phyloP scores from a whole-genome alignment of 805 yeast genomes.

The Phaffomyces antillensis region DNA sequence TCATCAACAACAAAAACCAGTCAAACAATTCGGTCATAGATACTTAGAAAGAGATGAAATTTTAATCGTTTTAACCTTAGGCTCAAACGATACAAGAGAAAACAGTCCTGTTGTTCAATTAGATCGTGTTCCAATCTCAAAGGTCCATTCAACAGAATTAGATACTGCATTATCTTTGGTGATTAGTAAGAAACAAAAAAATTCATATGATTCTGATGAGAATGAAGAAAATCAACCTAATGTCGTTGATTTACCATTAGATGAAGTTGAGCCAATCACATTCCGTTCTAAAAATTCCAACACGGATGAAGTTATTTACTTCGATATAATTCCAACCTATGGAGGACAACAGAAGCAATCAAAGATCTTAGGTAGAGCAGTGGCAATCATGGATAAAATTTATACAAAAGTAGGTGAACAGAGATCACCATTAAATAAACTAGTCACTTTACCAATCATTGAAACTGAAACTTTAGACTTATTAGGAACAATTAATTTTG shows the following conservation, averaged over 20 bases:
- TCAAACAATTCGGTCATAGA: slow-evolving; percentile 82
- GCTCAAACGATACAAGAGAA: slow-evolving; percentile 74
- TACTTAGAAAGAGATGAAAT: slow-evolving; percentile 56
- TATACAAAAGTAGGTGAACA: slow-evolving; percentile 63
- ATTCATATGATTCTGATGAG: neutral
- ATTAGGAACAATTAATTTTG: slow-evolving; percentile 73
- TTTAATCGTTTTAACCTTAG: slow-evolving; percentile 73
- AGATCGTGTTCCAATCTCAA: slow-evolving; percentile 67
- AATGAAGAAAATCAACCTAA: slow-evolving; percentile 38
- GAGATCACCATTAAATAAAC: slow-evolving; percentile 58
- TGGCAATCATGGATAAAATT: slow-evolving; percentile 57
- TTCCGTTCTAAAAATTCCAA: slow-evolving; percentile 52
- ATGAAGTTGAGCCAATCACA: slow-evolving; percentile 68
- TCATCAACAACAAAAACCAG: slow-evolving; percentile 34
- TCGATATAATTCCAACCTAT: slow-evolving; percentile 89
- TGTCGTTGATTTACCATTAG: slow-evolving; percentile 72
- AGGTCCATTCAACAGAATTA: slow-evolving; percentile 71
- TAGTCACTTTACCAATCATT: slow-evolving; percentile 66
- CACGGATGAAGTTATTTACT: slow-evolving; percentile 52
- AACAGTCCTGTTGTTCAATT: slow-evolving; percentile 53
- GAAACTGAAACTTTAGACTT: slow-evolving; percentile 66
- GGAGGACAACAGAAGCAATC: slow-evolving; percentile 37
- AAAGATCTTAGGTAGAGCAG: slow-evolving; percentile 70
- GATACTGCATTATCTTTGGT: slow-evolving; percentile 82
- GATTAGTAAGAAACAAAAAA: slow-evolving; percentile 32